Evolutionary conservation across 169 alveolate genomes (phyloP).

Genomic region (Eimeria tenella): DNA sequence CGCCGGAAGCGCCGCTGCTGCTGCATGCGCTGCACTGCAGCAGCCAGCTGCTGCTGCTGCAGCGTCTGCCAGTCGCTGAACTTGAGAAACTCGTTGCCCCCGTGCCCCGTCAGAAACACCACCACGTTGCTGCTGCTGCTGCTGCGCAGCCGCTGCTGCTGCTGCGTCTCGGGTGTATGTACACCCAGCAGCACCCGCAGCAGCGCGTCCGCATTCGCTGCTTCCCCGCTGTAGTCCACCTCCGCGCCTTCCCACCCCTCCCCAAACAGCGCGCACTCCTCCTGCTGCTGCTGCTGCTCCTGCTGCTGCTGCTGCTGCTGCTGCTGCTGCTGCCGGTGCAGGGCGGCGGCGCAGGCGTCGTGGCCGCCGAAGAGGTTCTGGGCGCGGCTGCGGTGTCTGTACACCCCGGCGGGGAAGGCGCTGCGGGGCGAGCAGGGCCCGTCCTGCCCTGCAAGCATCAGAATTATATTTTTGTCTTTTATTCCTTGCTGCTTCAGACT

Average conservation of each 20-base stretch:
- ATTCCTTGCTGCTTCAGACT: constrained; percentile 90
- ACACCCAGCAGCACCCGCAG: constrained; percentile 71
- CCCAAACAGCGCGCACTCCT: neutral
- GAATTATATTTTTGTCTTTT: constrained; percentile 89
- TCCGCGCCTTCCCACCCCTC: constrained; percentile 1
- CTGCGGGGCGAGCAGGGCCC: constrained; percentile 91
- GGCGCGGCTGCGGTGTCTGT: constrained; percentile 77
- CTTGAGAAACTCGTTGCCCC: constrained; percentile 77
- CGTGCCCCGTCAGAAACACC: constrained; percentile 76
- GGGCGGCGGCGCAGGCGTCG: neutral
- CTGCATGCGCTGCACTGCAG: constrained; percentile 52
- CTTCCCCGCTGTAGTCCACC: constrained; percentile 76
- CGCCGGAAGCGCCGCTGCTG: constrained; percentile 12
- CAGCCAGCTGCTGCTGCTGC: constrained; percentile 47
- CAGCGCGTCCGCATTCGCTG: constrained; percentile 35
- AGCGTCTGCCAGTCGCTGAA: constrained; percentile 79
- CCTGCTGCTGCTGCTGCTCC: neutral
- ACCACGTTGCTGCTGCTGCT: constrained; percentile 60
- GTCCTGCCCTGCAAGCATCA: constrained; percentile 89
- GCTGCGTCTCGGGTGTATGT: constrained; percentile 59
- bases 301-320: neutral
- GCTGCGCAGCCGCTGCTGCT: constrained; percentile 56
- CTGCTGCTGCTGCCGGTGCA: neutral
- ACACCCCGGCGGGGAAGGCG: constrained; percentile 88
- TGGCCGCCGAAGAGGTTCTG: constrained; percentile 60